Base-by-base conservation (phyloP, 148 eudicot genomes). In the Chenopodium suecicum region DNA sequence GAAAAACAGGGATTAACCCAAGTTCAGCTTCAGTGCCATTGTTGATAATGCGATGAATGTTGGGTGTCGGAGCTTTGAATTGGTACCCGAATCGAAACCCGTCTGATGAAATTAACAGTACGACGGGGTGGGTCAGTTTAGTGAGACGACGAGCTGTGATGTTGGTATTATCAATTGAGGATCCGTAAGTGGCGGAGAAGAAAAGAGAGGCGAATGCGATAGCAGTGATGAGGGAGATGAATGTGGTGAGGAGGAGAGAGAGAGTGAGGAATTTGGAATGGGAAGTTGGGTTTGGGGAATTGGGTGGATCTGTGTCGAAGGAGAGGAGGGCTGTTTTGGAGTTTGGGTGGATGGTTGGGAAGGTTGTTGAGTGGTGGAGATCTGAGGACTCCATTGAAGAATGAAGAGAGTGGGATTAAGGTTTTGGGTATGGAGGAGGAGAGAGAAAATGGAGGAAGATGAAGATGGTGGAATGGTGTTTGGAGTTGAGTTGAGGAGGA, bases 81-180 rank as follows among this genome's bases (percentile, higher is more conserved):
- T 95, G 97, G 84, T 93, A 93, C 17, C 98, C 97, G 77, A 95
- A 95, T n/a, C 97, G 92, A 70, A 95, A 95, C 46, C 96, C 97
- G 12, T 93, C 97, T 0, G 94, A 92, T 77, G 97, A 95, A 19
- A 95, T 87, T 16, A 95, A 46, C 34, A 95, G 46, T 9, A 92
- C 94, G 7, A 88, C 87, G 0, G 97, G 92, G 85, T 84, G 86
- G 4, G 68, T 71, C 83, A 94, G 97, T 47, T 87, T 92, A 17
- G 84, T 54, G 22, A 89, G 88, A 0, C 86, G 71, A 9, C 92
- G 91, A 3, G 86, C 77, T 58, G 72, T 56, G 76, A 81, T 7
- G 69, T 34, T 37, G 58, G 29, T 47, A 70, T 77, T 85, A 88
- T 74, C 83, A 85, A 63, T 74, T 79, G 80, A 80, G 79, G 62